Evolutionary conservation across 2,329 filamentous ascomycete genomes (phyloP).

Genomic region (Metarhizium humberi): DNA sequence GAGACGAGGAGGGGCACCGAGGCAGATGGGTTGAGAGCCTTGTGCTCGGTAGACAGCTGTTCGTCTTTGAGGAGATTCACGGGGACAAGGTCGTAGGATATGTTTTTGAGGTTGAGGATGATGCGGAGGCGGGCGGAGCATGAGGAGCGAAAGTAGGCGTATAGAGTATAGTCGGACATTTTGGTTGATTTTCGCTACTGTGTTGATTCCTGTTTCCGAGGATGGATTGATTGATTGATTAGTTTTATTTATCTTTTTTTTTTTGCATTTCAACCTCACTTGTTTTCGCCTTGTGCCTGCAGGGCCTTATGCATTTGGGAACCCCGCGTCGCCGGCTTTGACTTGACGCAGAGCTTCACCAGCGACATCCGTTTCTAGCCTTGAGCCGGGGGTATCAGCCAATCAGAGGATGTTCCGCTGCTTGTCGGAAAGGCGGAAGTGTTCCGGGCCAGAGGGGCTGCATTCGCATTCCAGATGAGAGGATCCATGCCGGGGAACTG

Average conservation of each 20-base stretch:
- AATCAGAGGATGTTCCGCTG: not conserved
- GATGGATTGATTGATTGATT: not conserved
- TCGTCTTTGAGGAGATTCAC: constrained; percentile 47
- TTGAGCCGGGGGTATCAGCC: not conserved
- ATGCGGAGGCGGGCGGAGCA: constrained; percentile 54
- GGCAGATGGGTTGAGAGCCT: constrained; percentile 40
- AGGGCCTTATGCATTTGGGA: too few relatives aligned
- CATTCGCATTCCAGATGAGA: too few relatives aligned
- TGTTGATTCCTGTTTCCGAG: not conserved
- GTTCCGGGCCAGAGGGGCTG: not conserved
- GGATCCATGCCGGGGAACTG: too few relatives aligned
- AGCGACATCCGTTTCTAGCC: not conserved
- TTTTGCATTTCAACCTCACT: not conserved
- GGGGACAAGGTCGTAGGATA: constrained; percentile 35
- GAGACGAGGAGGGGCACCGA: constrained; percentile 45
- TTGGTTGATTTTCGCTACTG: not conserved
- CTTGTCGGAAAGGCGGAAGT: not conserved
- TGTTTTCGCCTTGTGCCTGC: too few relatives aligned
- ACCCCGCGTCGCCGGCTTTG: not conserved
- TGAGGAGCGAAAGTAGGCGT: constrained; percentile 54
- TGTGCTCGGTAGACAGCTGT: constrained; percentile 36
- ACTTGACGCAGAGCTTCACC: not conserved
- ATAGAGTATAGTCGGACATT: constrained; percentile 30
- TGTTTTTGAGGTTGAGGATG: constrained; percentile 44
- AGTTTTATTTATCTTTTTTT: not conserved